Conservation (phyloP, 2,329 filamentous ascomycete genomes). For the Xylaria hypoxylon region DNA sequence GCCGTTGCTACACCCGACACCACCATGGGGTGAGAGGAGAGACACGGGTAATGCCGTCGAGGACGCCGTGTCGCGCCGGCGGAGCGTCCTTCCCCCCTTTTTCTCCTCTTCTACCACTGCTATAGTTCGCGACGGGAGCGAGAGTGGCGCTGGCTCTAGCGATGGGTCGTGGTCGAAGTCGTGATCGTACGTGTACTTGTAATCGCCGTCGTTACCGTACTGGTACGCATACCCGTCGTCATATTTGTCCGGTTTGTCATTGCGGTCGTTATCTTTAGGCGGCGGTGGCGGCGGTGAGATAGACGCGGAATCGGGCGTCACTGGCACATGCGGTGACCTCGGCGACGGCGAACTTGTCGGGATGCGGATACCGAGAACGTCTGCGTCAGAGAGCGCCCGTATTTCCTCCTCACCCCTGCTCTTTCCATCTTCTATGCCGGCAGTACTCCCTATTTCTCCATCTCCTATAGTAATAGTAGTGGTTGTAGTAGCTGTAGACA, state of each 20-base stretch:
- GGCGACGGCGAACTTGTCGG: conserved; percentile 5
- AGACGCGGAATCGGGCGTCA: conserved; percentile 8
- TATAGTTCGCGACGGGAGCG: conserved; percentile 10
- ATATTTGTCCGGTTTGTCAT: background rate
- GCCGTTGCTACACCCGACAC: too few relatives aligned
- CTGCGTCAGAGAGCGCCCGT: background rate
- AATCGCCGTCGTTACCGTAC: background rate
- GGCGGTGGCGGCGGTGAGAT: conserved; percentile 9
- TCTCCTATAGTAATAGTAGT: background rate
- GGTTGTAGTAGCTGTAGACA: background rate
- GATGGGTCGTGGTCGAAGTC: conserved; percentile 24
- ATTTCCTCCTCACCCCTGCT: background rate
- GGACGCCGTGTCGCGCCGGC: background rate
- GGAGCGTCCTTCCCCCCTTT: background rate
- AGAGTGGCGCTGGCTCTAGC: conserved; percentile 35
- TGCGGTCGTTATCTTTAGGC: background rate
- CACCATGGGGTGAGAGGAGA: background rate
- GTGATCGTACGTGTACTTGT: background rate
- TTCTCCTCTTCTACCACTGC: too few relatives aligned
- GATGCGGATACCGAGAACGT: background rate
- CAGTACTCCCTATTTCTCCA: background rate
- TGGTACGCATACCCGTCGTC: background rate
- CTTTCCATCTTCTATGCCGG: background rate
- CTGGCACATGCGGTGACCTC: background rate
- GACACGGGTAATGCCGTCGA: background rate